Evolutionary conservation across 768 basidiomycete species (phyloP).

Genomic region (Mycena vitilis): DNA sequence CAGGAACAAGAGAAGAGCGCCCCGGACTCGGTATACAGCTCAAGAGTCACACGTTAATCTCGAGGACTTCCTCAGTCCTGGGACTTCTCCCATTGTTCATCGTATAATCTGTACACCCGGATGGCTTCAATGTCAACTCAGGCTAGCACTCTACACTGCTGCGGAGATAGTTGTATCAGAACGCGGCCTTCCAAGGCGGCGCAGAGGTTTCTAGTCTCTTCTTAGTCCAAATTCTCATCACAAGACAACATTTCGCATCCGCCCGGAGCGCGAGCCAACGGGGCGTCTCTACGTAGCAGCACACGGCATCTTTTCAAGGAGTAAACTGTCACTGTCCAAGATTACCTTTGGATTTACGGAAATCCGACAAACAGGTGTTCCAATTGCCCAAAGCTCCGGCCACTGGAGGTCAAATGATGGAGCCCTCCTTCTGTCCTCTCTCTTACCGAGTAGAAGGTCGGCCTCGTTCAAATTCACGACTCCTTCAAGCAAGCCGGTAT

Average conservation of each 20-base stretch:
- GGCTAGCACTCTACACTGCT: not conserved
- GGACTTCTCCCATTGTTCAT: not conserved
- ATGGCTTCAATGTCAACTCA: not conserved
- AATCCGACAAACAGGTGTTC: not conserved
- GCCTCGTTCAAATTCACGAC: too few relatives aligned
- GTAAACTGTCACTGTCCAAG: not conserved
- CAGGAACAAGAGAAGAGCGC: not conserved
- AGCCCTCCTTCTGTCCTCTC: not conserved
- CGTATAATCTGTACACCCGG: not conserved
- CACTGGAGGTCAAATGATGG: too few relatives aligned
- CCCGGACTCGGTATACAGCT: not conserved
- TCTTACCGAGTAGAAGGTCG: not conserved
- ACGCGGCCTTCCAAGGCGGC: not conserved
- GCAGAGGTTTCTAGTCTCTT: not conserved
- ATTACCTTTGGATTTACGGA: not conserved
- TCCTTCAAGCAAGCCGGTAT: too few relatives aligned
- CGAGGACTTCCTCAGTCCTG: not conserved
- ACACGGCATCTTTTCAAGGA: not conserved
- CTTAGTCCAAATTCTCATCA: not conserved
- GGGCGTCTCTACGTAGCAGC: not conserved
- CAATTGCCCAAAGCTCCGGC: not conserved
- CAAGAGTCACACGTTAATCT: constrained; percentile 4
- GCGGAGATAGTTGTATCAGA: not conserved
- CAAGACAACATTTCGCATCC: not conserved
- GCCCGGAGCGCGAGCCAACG: not conserved